Evolutionary conservation across 371 early-diverging fungal genomes (phyloP).

Genomic region (Mortierella sp.): DNA sequence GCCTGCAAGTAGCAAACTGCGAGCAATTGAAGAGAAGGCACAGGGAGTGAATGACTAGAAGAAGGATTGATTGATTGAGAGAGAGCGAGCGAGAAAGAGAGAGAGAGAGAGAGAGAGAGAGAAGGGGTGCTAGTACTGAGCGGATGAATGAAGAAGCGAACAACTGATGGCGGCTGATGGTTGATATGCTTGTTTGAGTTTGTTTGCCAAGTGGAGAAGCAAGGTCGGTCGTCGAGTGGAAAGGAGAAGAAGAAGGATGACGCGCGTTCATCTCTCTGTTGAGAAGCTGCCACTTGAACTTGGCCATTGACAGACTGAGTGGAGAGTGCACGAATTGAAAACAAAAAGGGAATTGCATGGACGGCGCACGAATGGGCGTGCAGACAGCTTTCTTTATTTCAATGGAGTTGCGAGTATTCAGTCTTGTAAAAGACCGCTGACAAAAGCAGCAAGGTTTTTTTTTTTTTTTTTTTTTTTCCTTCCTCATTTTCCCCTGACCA

Average conservation of each 20-base stretch:
- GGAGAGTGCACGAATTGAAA: neutral
- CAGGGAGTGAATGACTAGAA: neutral
- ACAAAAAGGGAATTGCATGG: neutral
- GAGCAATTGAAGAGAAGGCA: neutral
- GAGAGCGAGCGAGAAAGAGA: neutral
- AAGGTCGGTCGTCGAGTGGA: neutral
- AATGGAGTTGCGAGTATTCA: neutral
- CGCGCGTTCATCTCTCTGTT: neutral
- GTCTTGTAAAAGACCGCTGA: neutral
- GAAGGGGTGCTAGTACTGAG: neutral
- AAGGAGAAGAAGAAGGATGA: neutral
- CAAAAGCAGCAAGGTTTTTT: conserved; percentile 10
- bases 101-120: neutral
- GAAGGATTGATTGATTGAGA: no score
- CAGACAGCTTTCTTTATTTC: neutral
- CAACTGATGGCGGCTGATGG: neutral
- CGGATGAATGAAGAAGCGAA: conserved; percentile 6
- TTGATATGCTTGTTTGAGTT: neutral
- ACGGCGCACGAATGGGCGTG: conserved; percentile 8
- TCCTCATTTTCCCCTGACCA: neutral
- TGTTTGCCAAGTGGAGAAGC: neutral
- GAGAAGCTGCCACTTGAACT: neutral
- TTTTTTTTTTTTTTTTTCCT: neutral
- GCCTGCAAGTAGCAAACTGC: neutral
- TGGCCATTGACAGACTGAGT: neutral